Base-by-base conservation (phyloP, 352 stramenopile genomes). In the Plasmopara muralis region DNA sequence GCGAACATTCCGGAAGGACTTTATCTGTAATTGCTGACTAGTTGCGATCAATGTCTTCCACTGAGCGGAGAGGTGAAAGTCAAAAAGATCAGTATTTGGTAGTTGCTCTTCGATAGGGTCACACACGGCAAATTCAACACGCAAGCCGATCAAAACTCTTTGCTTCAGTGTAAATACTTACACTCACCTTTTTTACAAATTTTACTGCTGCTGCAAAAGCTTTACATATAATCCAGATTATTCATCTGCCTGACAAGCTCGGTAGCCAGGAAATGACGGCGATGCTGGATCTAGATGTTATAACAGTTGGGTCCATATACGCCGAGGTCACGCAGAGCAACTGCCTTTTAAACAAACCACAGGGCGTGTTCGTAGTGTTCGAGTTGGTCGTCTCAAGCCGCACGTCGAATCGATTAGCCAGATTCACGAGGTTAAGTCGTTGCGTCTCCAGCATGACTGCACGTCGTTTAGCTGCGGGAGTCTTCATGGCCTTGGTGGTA, bases 1-100 rank as follows among this genome's bases (percentile, higher is more conserved):
- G 97, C 96, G 55, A 99, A 99, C 83, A 97, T 99, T 65, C 97
- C 97, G 0, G 97, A 99, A 74, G 96, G 96, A 31, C 82, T 99
- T 55, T 99, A 99, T 79, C 79, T 99, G 68, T 99, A 98, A 68
- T 42, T 42, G 55, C 48, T 53, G 60, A 68, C 54, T 64, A 53
- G 57, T 50, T 35, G 68, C 46, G 37, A 55, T 59, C 14, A 18
- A 43, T 39, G 31, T 29, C 30, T 55, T 42, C 25, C 51, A 51
- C 43, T 16, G 40, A 29, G 25, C 56, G 47, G 40, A 47, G 43
- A 18, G 56, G 51, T 29, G 6, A n/a, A 44, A 44, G 39, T 16
- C 6, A 14, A 41, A 6, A 6, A 16, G 9, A 16, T 38, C 33
- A 14, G 33, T 38, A 38, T 14, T 29, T 38, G 6, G 31, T 35